Conservation (phyloP, 202 grass and related monocot species). For the Eragrostis tef region DNA sequence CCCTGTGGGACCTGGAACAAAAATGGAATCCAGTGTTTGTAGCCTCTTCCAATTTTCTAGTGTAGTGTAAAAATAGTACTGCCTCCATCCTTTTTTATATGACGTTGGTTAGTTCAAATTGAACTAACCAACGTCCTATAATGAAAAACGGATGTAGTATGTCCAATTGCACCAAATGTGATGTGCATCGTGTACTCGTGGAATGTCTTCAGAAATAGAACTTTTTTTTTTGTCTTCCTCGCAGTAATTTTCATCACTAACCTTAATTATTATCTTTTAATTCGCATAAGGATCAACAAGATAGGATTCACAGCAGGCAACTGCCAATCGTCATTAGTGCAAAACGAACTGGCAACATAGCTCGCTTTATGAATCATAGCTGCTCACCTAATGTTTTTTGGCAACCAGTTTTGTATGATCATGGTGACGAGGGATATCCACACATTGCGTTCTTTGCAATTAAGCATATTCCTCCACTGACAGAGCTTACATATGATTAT, state of each 20-base stretch:
- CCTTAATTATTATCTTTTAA: background rate
- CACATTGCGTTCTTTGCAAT: conserved; percentile 80
- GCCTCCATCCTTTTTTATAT: too few species aligned
- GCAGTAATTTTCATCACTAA: background rate
- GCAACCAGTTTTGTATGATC: conserved; percentile 81
- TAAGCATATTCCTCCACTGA: conserved; percentile 84
- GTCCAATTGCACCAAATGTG: background rate
- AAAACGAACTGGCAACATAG: conserved; percentile 65
- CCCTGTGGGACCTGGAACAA: background rate
- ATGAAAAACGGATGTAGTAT: too few species aligned
- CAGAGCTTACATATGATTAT: conserved; percentile 88
- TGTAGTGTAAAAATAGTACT: background rate
- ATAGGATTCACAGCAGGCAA: conserved; percentile 44
- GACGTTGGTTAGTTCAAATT: too few species aligned
- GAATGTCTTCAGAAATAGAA: background rate
- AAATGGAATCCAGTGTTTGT: background rate
- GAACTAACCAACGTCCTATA: too few species aligned
- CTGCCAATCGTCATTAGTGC: conserved; percentile 65
- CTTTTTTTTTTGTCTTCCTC: background rate
- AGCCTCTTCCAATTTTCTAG: background rate
- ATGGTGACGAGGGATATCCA: conserved; percentile 63
- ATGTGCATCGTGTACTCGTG: conserved; percentile 23
- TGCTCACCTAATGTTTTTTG: conserved; percentile 83
- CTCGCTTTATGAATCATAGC: conserved; percentile 88
- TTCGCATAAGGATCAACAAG: too few species aligned